Evolutionary conservation across 768 basidiomycete genomes (phyloP).

Genomic region (Tubosaeta brunneosetosa): DNA sequence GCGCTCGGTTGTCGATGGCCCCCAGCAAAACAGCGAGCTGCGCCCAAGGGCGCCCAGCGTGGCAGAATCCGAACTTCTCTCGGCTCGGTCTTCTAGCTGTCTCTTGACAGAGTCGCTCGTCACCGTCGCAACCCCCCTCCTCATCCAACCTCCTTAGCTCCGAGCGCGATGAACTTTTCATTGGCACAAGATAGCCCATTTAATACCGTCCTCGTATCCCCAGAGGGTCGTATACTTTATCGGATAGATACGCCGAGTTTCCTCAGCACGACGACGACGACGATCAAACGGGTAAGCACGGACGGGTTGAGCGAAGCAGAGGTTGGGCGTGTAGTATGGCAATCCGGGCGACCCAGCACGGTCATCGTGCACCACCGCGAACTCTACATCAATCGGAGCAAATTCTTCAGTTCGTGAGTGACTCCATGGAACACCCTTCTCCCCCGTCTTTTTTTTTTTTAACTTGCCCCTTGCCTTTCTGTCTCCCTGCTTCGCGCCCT

Average conservation of each 20-base stretch:
- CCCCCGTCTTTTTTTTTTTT: constrained; percentile 4
- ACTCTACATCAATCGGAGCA: constrained; percentile 21
- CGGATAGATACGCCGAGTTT: constrained; percentile 28
- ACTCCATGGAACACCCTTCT: neutral
- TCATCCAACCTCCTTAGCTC: neutral
- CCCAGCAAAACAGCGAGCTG: constrained; percentile 3
- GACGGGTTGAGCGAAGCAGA: constrained; percentile 25
- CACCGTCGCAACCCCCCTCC: constrained; percentile 11
- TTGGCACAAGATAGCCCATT: constrained; percentile 29
- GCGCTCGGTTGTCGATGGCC: neutral
- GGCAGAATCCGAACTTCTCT: constrained; percentile 33
- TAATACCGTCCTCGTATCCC: constrained; percentile 28
- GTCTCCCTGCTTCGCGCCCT: neutral
- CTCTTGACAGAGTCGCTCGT: constrained; percentile 8
- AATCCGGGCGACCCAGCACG: constrained; percentile 24
- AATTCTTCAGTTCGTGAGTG: constrained; percentile 31
- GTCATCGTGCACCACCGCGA: constrained; percentile 28
- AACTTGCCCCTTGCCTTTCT: constrained; percentile 2
- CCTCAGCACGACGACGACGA: constrained; percentile 15
- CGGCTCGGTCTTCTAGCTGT: constrained; percentile 20
- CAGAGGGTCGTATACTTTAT: constrained; percentile 27
- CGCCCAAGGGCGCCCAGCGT: constrained; percentile 27
- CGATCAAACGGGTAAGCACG: constrained; percentile 20
- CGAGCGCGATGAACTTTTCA: constrained; percentile 28
- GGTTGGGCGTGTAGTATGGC: constrained; percentile 28